Conservation (phyloP, 176 grass and related monocot genomes). For the Zizania latifolia region DNA sequence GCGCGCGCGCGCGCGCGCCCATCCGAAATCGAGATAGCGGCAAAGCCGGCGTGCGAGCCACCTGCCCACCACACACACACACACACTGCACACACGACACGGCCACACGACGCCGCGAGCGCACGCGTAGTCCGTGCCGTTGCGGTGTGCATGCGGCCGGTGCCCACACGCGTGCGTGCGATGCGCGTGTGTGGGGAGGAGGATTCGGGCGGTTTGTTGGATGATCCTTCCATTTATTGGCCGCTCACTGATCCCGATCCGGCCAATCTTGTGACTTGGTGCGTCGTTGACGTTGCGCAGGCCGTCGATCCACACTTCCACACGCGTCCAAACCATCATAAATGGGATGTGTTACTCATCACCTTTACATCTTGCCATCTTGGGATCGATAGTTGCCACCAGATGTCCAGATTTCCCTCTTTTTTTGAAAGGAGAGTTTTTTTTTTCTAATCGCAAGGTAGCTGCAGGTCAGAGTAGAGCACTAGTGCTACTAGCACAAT, state of each 20-base stretch:
- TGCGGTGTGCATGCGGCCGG: not conserved
- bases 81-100: not conserved
- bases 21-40: not conserved
- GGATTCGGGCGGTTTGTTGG: constrained; percentile 9
- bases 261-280: not conserved
- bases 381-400: not conserved
- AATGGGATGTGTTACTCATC: not conserved
- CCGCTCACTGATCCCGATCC: not conserved
- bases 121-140: not conserved
- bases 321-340: constrained; percentile 7
- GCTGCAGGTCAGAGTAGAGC: not conserved
- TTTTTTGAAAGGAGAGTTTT: not conserved
- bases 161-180: not conserved
- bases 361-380: not conserved
- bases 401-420: not conserved
- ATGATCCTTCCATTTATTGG: not conserved
- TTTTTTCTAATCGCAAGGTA: not conserved
- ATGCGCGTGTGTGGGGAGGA: not conserved
- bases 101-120: not conserved
- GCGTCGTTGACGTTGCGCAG: not conserved
- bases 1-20: not conserved
- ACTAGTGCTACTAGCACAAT: too few relatives aligned
- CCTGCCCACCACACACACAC: not conserved
- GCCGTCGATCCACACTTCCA: not conserved
- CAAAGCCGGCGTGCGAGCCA: not conserved